Evolutionary conservation across 805 yeast species (phyloP).

Genomic region (Schizosaccharomyces pombe): DNA sequence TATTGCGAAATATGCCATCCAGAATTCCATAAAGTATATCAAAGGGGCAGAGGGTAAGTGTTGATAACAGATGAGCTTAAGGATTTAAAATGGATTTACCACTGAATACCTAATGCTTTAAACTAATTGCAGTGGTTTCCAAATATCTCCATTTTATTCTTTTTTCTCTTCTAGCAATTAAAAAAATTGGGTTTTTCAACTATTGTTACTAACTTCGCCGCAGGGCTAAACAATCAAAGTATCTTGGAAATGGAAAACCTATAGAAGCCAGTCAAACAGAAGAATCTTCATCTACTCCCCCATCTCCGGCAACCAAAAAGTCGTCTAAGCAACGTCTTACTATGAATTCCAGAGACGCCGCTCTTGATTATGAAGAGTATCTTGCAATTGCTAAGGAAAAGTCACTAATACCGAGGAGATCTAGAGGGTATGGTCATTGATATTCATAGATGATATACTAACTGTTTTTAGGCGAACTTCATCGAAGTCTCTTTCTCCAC

Average conservation of each 20-base stretch:
- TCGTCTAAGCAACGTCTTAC: constrained; percentile 14
- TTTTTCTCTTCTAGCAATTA: no score
- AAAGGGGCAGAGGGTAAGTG: constrained; percentile 23
- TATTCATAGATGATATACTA: neutral
- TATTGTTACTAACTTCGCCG: no score
- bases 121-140: no score
- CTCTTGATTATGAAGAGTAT: constrained; percentile 6
- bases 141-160: no score
- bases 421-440: neutral
- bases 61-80: no score
- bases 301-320: neutral
- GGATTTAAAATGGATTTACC: no score
- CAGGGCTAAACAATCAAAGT: neutral
- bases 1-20: constrained; percentile 89
- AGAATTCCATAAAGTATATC: constrained; percentile 40
- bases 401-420: neutral
- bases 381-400: neutral
- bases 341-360: constrained; percentile 16
- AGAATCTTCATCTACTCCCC: neutral
- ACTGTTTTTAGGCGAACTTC: neutral
- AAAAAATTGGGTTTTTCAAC: no score
- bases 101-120: no score
- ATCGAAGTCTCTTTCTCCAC: neutral
- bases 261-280: neutral
- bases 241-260: neutral